A percentile compares a stretch with the other conserved stretches of the same genome.
Conservation (phyloP, 805 yeast species). For the Geotrichum ghanense region DNA sequence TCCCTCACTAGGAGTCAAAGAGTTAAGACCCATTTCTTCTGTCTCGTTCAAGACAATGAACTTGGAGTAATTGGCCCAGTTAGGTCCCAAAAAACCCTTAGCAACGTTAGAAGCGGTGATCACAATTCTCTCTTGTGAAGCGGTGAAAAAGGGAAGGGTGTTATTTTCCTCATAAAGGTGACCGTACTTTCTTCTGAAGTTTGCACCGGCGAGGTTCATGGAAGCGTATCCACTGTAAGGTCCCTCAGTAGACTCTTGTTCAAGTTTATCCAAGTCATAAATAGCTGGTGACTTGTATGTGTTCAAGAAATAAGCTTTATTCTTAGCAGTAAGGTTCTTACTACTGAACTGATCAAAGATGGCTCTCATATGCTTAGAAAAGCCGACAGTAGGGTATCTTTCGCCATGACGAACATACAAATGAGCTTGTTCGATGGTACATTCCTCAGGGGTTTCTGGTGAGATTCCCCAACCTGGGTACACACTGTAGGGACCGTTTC, state of each 20-base stretch:
- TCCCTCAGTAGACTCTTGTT: conserved; percentile 38
- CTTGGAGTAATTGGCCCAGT: conserved; percentile 27
- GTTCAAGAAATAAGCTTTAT: conserved; percentile 37
- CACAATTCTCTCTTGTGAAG: conserved; percentile 43
- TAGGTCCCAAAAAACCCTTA: conserved; percentile 42
- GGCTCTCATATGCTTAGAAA: background rate
- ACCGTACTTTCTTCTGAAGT: conserved; percentile 38
- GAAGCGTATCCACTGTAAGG: conserved; percentile 44
- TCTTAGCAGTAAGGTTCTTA: conserved; percentile 21
- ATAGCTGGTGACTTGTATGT: conserved; percentile 37
- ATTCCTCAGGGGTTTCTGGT: conserved; percentile 39
- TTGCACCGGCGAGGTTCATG: conserved; percentile 37
- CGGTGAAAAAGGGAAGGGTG: conserved; percentile 39
- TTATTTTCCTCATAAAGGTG: conserved; percentile 30
- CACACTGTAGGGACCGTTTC: conserved; percentile 41
- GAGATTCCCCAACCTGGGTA: conserved; percentile 42
- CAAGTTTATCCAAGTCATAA: conserved; percentile 28
- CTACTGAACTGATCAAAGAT: conserved; percentile 6
- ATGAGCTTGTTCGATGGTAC: conserved; percentile 40
- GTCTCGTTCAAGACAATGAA: conserved; percentile 37
- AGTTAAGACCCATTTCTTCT: conserved; percentile 40
- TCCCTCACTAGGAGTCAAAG: conserved; percentile 42
- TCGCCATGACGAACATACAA: conserved; percentile 47
- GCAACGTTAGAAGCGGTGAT: conserved; percentile 47
- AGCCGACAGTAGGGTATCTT: conserved; percentile 31